Evolutionary conservation across 345 rosid genomes (phyloP), one percentile per base, ranked within the genome.

Genomic region (Salix udensis): DNA sequence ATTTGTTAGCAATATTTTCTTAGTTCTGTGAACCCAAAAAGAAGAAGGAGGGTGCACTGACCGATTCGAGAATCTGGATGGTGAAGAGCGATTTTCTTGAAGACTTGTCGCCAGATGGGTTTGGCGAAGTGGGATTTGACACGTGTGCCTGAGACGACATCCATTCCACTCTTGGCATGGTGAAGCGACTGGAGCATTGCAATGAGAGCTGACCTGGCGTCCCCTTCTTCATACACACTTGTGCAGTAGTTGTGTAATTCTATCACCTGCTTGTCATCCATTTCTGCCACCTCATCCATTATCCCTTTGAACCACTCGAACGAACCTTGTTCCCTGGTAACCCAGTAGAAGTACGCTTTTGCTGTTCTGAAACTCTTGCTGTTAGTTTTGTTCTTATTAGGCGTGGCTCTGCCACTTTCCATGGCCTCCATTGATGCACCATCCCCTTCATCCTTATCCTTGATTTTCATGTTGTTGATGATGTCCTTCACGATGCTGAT

Each of bases 251-350:
- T 94, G 58, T 94, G 97, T 2, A 94, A 85, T 75, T 94, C 98
- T 13, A 94, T 92, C 15, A 89, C 84, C 3, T 80, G 81, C 79
- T 82, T 85, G 73, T 94, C 91, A 46, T 92, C 96, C 91, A 89
- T 77, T 67, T 91, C 97, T 0, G 97, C 86, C n/a, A 92, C 94
- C 81, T 94, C 98, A 34, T 92, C 84, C 98, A 94, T 94, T 37
- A 94, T 87, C 67, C 96, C 97, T 76, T 92, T 94, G 80, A 94
- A 94, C 98, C 98, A 94, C 68, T 94, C 97, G 78, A 92, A 94
- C 6, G 98, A 94, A 15, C 98, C 98, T 68, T 94, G 98, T 23
- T 94, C 98, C 13, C 97, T 74, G 2, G 98, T 94, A 39, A 92
- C 97, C 97, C 97, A 94, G 14, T 94, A 94, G 89, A 92, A 94